A percentile compares a stretch with the other conserved stretches of the same genome.
Evolutionary conservation across 139 green algal species (phyloP).

Genomic region (Coccomyxa sp.): DNA sequence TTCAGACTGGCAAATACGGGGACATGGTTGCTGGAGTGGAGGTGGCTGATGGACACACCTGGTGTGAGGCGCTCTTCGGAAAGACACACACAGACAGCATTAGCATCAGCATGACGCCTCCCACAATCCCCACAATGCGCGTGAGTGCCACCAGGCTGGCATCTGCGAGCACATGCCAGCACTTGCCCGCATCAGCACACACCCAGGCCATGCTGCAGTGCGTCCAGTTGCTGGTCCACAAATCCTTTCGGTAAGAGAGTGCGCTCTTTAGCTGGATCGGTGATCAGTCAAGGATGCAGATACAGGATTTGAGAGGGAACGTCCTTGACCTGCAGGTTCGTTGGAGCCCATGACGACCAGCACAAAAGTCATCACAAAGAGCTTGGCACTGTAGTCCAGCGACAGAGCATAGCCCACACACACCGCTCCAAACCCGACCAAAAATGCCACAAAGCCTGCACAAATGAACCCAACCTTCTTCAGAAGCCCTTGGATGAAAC

Average conservation of each 20-base stretch:
- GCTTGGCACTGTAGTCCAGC: constrained; percentile 29
- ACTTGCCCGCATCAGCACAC: no score
- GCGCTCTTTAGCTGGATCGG: no score
- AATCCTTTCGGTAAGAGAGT: no score
- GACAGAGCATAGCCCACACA: constrained; percentile 15
- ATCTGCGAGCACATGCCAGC: constrained; percentile 13
- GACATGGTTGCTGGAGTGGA: no score
- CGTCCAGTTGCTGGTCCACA: no score
- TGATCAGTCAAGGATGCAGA: no score
- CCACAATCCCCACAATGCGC: constrained; percentile 27
- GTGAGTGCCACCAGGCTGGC: constrained; percentile 24
- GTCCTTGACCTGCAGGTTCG: constrained; percentile 6
- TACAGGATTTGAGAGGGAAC: no score
- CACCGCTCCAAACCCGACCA: constrained; percentile 10
- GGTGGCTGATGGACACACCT: neutral
- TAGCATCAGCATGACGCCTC: constrained; percentile 24
- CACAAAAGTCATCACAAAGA: constrained; percentile 44
- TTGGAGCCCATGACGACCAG: constrained; percentile 31
- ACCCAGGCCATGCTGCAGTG: no score
- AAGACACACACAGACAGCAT: constrained; percentile 27
- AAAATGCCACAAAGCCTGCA: constrained; percentile 1
- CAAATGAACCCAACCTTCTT: neutral
- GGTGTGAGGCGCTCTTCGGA: constrained; percentile 29
- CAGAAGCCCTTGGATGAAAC: neutral
- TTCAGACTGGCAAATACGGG: no score